phyloP scores from a whole-genome alignment of 352 stramenopile genomes.

The Pythium chondricola region DNA sequence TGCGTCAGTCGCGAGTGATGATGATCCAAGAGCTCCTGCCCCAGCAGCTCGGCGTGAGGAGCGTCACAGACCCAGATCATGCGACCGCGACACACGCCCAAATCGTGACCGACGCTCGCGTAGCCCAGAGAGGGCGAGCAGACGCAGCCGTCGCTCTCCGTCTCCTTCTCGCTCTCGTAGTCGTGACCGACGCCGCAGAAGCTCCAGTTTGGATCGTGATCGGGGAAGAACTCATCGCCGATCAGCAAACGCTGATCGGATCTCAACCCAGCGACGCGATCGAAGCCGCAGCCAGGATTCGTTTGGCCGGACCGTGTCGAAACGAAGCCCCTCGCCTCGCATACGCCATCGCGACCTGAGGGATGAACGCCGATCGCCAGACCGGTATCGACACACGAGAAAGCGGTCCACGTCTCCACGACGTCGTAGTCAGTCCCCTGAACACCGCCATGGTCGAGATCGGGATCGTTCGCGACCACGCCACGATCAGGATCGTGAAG shows the following conservation, averaged over 20 bases:
- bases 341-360: not conserved
- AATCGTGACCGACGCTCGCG: not conserved
- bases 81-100: not conserved
- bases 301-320: not conserved
- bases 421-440: too few relatives aligned
- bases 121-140: not conserved
- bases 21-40: not conserved
- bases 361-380: not conserved
- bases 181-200: too few relatives aligned
- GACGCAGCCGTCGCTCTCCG: not conserved
- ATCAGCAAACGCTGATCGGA: too few relatives aligned
- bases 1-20: slow-evolving; percentile 12
- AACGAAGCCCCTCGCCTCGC: not conserved
- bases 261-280: not conserved
- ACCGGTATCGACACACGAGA: not conserved
- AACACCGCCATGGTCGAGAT: too few relatives aligned
- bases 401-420: not conserved
- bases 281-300: not conserved
- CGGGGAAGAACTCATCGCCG: too few relatives aligned
- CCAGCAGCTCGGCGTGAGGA: slow-evolving; percentile 11
- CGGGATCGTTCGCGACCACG: too few relatives aligned
- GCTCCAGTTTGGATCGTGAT: too few relatives aligned
- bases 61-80: not conserved
- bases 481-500: too few relatives aligned
- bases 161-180: not conserved